A percentile compares a stretch with the other conserved stretches of the same genome.
These are phyloP conservation scores for Gliomastix tumulicola DNA, from an alignment of 2,329 filamentous ascomycete genomes.

Conservation along the genomic window DNA sequence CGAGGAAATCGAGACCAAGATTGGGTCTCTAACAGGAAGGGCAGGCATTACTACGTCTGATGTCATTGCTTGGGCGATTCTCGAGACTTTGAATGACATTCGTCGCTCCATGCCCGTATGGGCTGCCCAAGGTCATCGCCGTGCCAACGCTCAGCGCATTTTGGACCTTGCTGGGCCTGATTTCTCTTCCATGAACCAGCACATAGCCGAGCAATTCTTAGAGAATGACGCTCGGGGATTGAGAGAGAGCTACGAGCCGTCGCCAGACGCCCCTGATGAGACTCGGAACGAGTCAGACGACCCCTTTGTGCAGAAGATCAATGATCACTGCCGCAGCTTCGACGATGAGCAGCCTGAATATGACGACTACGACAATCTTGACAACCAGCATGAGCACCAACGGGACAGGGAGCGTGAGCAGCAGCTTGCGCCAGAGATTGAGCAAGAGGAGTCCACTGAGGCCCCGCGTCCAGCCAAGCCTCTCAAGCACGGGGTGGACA, in stretches of 20 bases:
- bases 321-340: neutral
- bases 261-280: too few relatives aligned
- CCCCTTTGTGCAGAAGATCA: neutral
- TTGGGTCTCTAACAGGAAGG: too few relatives aligned
- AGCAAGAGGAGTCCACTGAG: slow-evolving; percentile 48
- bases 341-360: slow-evolving; percentile 11
- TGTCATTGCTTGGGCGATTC: slow-evolving; percentile 51
- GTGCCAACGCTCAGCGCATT: too few relatives aligned
- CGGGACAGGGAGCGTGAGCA: slow-evolving; percentile 60
- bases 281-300: too few relatives aligned
- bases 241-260: too few relatives aligned
- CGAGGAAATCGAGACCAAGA: slow-evolving; percentile 49
- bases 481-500: slow-evolving; percentile 33
- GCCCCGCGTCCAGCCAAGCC: slow-evolving; percentile 34
- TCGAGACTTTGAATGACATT: slow-evolving; percentile 45
- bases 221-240: slow-evolving; percentile 49
- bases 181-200: slow-evolving; percentile 15
- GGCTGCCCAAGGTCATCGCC: slow-evolving; percentile 53
- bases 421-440: slow-evolving; percentile 55
- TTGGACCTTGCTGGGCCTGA: too few relatives aligned
- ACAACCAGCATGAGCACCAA: slow-evolving; percentile 9
- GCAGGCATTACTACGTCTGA: slow-evolving; percentile 32
- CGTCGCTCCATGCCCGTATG: slow-evolving; percentile 48
- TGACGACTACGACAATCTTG: too few relatives aligned
- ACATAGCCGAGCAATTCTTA: slow-evolving; percentile 31